Base-by-base conservation (phyloP, 345 rosid genomes). In the Syzygium grande region DNA sequence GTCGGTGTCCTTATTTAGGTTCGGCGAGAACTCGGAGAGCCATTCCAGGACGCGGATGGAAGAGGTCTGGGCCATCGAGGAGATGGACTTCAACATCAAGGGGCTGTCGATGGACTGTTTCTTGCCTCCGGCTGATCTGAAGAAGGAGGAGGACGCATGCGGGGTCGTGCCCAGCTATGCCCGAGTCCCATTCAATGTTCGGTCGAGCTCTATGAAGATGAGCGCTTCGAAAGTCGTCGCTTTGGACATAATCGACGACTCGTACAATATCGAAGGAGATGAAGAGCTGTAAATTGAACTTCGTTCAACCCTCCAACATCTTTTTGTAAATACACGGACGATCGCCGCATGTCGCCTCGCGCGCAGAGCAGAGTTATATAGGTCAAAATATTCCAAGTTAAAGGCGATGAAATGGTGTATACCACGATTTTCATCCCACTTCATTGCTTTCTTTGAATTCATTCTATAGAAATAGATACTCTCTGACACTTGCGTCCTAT, bases 1-100 rank as follows among this genome's bases (percentile, higher is more conserved):
- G 9, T 88, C 90, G 0, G 99, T 94, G 2, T 95, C 99, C 3
- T 52, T 98, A 91, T 90, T 93, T 83, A 86, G 97, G 89, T 95
- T 92, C 49, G 97, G 99, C 2, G 98, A 94, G 88, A 90, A 85
- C 80, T 87, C 95, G 1, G 98, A 93, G 55, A 89, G 88, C 13
- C 97, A 94, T 89, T 91, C 98, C 5, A 93, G 98, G 91, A 96
- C 99, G 2, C 92, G 95, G 80, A 96, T 98, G 98, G 99, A 98
- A 87, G 99, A 98, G 92, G 86, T 89, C 12, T 98, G 99, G 99
- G 87, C 89, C 13, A 98, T 98, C 27, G 99, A 98, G 87, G 99
- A 98, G 89, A 92, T 96, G 79, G 99, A 96, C 86, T 98, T 98
- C 87, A 98, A 98, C 91, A 94, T 98, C 2, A 92, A 93, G n/a